phyloP scores from a whole-genome alignment of 768 basidiomycete species.

The Erythrobasidium yunnanense region DNA sequence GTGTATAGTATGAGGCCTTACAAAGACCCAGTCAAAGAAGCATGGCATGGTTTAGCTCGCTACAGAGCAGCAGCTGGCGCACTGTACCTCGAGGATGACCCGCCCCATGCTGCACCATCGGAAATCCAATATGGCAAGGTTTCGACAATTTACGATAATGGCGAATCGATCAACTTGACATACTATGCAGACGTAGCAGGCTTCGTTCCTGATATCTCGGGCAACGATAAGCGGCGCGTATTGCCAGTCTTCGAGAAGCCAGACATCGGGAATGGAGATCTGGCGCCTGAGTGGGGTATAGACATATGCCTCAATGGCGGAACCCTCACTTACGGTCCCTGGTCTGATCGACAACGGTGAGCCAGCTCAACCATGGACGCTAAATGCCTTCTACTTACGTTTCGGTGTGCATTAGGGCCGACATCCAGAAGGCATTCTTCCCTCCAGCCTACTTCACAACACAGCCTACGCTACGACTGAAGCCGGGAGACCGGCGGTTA shows the following conservation, averaged over 20 bases:
- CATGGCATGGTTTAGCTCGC: slow-evolving; percentile 46
- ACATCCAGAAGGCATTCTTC: slow-evolving; percentile 71
- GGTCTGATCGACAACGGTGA: slow-evolving; percentile 88
- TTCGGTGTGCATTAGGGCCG: slow-evolving; percentile 46
- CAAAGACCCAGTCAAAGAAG: background rate
- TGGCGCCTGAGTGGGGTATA: slow-evolving; percentile 85
- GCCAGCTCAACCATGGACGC: too few species aligned
- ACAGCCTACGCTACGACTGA: slow-evolving; percentile 51
- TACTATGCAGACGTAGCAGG: slow-evolving; percentile 83
- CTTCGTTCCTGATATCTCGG: slow-evolving; percentile 49
- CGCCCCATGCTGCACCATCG: background rate
- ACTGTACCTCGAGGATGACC: background rate
- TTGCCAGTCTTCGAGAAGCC: slow-evolving; percentile 38
- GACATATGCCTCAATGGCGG: slow-evolving; percentile 72
- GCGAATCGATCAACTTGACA: slow-evolving; percentile 56
- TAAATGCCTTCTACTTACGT: too few species aligned
- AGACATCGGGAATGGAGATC: slow-evolving; percentile 75
- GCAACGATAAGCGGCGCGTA: slow-evolving; percentile 17
- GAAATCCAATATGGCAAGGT: slow-evolving; percentile 67
- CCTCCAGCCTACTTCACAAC: slow-evolving; percentile 64
- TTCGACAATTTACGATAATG: slow-evolving; percentile 66
- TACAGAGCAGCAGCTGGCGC: slow-evolving; percentile 39
- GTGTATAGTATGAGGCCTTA: background rate
- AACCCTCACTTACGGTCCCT: slow-evolving; percentile 74
- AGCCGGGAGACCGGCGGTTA: slow-evolving; percentile 61